These are phyloP conservation scores for Gastrolobium villosum DNA, from an alignment of 306 rosid species.

Conservation along the genomic window DNA sequence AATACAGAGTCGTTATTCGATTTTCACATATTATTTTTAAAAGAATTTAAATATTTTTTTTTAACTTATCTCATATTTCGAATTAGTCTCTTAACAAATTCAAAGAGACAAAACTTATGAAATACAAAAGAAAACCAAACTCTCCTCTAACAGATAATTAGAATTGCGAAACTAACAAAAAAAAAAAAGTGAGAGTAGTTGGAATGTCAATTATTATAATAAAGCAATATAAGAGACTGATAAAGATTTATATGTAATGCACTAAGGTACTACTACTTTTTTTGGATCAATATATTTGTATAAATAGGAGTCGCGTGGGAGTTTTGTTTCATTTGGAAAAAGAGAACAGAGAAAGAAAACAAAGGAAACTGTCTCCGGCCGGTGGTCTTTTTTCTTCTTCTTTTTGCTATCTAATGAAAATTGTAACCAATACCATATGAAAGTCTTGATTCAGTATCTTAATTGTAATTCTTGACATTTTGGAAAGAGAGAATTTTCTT, in stretches of 20 bases:
- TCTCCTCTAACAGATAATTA: no score
- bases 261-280: background rate
- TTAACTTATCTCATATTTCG: no score
- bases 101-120: no score
- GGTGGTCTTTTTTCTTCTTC: background rate
- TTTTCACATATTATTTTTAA: no score
- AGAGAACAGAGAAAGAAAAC: background rate
- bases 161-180: no score
- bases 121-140: no score
- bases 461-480: background rate
- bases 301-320: background rate
- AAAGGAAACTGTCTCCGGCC: background rate
- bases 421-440: background rate
- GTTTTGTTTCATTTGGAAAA: background rate
- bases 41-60: no score
- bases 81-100: no score
- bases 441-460: background rate
- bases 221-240: slow-evolving; percentile 23
- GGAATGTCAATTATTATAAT: slow-evolving; percentile 17
- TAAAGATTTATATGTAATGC: background rate
- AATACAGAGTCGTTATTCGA: no score
- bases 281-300: background rate
- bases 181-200: background rate
- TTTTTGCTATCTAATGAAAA: background rate
- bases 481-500: background rate